Evolutionary conservation across 2,329 filamentous ascomycete genomes (phyloP), one percentile per base, ranked within the genome.

Genomic region (Ophiosphaerella narmari): DNA sequence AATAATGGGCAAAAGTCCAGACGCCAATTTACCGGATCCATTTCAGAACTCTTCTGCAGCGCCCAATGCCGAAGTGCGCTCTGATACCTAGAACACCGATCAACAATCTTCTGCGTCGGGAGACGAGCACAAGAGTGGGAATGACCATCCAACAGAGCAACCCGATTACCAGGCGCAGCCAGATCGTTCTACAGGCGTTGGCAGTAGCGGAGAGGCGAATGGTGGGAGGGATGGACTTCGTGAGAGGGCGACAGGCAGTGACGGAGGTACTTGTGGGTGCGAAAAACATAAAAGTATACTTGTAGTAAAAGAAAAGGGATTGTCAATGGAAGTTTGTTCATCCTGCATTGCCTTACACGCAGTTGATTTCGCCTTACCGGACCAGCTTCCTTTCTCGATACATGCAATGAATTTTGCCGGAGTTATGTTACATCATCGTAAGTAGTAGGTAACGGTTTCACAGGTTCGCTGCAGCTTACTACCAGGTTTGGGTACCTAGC

Each of bases 121-220:
- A 6, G 48, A 67, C 1, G 62, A 69, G 46, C 43, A 62, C 21
- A 62, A 63, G 50, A 60, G 31, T 8, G 68, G 68, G 2, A 63
- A 68, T 33, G 66, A 74, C 16, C 70, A 74, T 45, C 72, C 72
- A 1, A 71, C 71, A 1, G 74, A 74, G 49, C 72, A 74, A 43
- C 71, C 71, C 0, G 71, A 75, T 43, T 43, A 58, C 7, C 71
- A 75, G 51, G 47, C 52, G 14, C 45, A 68, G 52, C 68, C 68
- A 5, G 61, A 51, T 1, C 52, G 68, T 37, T 66, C 44, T 31
- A 75, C 71, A 14, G 71, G 72, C 0, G 71, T 74, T 43, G 70
- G 66, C 1, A 66, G 65, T 7, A 33, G 43, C 13, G 44, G 52
- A 21, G 39, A 62, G 39, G 67, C 73, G 2, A 56, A 68, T 42